Evolutionary conservation across 805 yeast species (phyloP).

Genomic region (Pichia kluyveri): DNA sequence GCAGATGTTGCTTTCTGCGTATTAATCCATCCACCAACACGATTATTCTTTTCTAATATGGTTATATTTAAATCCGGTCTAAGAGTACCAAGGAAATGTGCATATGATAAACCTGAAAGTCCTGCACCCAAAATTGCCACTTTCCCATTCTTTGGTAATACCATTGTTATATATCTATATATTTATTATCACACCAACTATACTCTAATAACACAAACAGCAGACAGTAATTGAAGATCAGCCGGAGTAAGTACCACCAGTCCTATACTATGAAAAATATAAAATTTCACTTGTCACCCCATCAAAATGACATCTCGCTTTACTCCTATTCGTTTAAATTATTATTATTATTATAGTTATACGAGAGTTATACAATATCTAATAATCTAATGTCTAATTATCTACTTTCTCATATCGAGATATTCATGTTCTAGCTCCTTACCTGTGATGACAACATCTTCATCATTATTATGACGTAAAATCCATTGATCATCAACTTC

Average conservation of each 20-base stretch:
- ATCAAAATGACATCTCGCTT: too few relatives aligned
- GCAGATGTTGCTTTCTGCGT: slow-evolving; percentile 12
- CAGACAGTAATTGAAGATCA: too few relatives aligned
- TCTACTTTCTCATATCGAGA: not conserved
- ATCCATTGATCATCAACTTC: slow-evolving; percentile 32
- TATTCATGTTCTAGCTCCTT: slow-evolving; percentile 18
- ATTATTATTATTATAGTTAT: too few relatives aligned
- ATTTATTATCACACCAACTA: too few relatives aligned
- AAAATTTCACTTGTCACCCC: too few relatives aligned
- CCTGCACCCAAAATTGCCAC: slow-evolving; percentile 86
- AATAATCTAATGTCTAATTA: too few relatives aligned
- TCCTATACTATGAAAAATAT: too few relatives aligned
- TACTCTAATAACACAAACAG: too few relatives aligned
- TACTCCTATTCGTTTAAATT: too few relatives aligned
- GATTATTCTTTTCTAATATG: slow-evolving; percentile 44
- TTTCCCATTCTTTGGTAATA: slow-evolving; percentile 21
- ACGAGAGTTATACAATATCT: too few relatives aligned
- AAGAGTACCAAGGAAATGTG: slow-evolving; percentile 57
- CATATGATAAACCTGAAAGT: slow-evolving; percentile 71
- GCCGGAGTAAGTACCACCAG: too few relatives aligned
- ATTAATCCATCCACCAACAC: slow-evolving; percentile 76
- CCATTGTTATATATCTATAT: not conserved
- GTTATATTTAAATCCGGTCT: slow-evolving; percentile 69
- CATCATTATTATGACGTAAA: not conserved
- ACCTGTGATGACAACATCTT: slow-evolving; percentile 10